Base-by-base conservation (phyloP, 2,329 filamentous ascomycete genomes). In the Colletotrichum limetticola region DNA sequence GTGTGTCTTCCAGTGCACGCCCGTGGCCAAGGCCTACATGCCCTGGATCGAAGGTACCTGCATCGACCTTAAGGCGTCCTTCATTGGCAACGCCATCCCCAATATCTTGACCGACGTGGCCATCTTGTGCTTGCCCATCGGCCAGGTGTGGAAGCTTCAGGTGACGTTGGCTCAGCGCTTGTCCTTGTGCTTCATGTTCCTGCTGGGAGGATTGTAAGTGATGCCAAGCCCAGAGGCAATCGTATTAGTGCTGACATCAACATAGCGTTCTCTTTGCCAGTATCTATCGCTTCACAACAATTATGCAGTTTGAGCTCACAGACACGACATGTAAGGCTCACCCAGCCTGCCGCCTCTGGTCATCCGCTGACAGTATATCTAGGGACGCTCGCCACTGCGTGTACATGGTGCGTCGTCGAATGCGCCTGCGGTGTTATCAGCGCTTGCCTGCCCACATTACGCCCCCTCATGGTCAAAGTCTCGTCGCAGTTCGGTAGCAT, bases 61-160 rank as follows among this genome's bases (percentile, higher is more conserved):
- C 73, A 84, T 86, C 75, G 76, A 85, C 68, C 77, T 82, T 5
- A 81, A 81, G 75, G 79, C 73, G 3, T 80, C 78, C 3, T 85
- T 86, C 62, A 81, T 86, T 61, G 83, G 82, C n/a, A 86, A 86
- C 75, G 81, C 81, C 5, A 79, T 86, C 0, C 83, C 84, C 4
- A 85, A 84, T 62, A 83, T 85, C 61, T 55, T 81, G n/a, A 82
- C 80, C 8, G 83, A 85, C 69, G 66, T 83, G 1, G 77, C 78
- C 56, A 84, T 85, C 66, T 72, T 85, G 56, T 72, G 71, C 11
- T 32, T 70, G 67, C 76, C 71, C 11, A 46, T 74, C 22, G 24
- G 73, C 6, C 76, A 81, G 65, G 78, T 83, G 12, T 82, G 77
- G 78, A 76, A 70, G 35, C 73, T 82, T 52, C 71, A 74, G 35